Conservation (phyloP, 1,284 basidiomycete genomes). For the Irpex sp. region DNA sequence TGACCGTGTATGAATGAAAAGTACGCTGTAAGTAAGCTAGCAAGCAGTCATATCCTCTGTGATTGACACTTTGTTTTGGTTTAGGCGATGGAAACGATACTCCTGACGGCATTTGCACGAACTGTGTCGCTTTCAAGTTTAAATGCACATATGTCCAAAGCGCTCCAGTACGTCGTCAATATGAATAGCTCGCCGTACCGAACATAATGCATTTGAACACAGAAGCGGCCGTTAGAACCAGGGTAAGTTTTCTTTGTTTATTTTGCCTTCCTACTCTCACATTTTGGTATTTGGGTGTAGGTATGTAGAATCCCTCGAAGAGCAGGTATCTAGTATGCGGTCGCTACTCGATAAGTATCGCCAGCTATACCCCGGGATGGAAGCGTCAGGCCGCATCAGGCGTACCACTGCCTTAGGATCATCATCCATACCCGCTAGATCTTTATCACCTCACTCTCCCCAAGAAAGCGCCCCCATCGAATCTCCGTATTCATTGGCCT, state of each 20-base stretch:
- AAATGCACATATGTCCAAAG: conserved; percentile 10
- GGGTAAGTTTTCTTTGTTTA: not conserved
- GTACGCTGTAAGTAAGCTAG: conserved; percentile 10
- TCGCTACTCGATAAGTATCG: conserved; percentile 32
- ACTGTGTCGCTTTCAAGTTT: conserved; percentile 8
- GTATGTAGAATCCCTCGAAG: conserved; percentile 9
- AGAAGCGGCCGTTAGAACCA: conserved; percentile 2
- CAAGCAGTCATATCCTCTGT: not conserved
- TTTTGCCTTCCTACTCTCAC: no score
- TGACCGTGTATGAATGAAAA: not conserved
- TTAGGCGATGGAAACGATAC: conserved; percentile 8
- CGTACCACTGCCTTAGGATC: not conserved
- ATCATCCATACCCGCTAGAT: not conserved
- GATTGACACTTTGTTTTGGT: not conserved
- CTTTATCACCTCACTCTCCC: not conserved
- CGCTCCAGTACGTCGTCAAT: conserved; percentile 5
- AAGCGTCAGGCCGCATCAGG: conserved; percentile 41
- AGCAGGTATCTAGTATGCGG: conserved; percentile 5
- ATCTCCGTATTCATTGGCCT: not conserved
- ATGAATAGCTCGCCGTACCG: not conserved
- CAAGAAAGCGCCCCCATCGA: not conserved
- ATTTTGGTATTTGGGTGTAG: not conserved
- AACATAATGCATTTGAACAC: not conserved
- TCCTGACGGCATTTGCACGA: conserved; percentile 5
- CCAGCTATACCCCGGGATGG: conserved; percentile 48